Percentiles rank a stretch among this genome's conserved stretches.
Evolutionary conservation across 495 filamentous ascomycete genomes (phyloP).

Genomic region (Annulohypoxylon maeteangense): DNA sequence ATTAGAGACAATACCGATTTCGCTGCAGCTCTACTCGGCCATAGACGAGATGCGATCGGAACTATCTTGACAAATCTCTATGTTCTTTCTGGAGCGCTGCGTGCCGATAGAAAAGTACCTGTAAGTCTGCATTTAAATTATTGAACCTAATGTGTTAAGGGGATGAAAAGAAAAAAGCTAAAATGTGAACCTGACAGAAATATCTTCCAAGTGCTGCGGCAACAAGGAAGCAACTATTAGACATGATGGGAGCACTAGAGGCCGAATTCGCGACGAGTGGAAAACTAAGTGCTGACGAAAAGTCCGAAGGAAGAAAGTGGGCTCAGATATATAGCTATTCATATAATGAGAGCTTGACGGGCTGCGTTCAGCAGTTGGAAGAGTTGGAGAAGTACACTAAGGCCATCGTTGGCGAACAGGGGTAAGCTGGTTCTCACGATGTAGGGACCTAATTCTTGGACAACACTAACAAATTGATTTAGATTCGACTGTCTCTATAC

Average conservation of each 20-base stretch:
- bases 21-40: slow-evolving; percentile 55
- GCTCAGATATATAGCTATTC: slow-evolving; percentile 51
- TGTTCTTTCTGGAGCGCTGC: slow-evolving; percentile 63
- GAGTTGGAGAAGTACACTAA: slow-evolving; percentile 64
- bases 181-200: slow-evolving; percentile 29
- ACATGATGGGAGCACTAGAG: slow-evolving; percentile 61
- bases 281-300: slow-evolving; percentile 35
- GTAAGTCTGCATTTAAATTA: slow-evolving; percentile 30
- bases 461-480: slow-evolving; percentile 3
- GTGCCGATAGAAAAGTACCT: slow-evolving; percentile 61
- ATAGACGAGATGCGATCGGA: slow-evolving; percentile 65
- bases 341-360: slow-evolving; percentile 64
- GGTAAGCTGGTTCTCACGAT: slow-evolving; percentile 43
- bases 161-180: background rate
- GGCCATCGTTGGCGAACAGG: slow-evolving; percentile 64
- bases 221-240: slow-evolving; percentile 61
- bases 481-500: slow-evolving; percentile 38
- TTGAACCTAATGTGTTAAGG: background rate
- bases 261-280: slow-evolving; percentile 50
- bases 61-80: slow-evolving; percentile 68
- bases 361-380: slow-evolving; percentile 65
- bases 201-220: slow-evolving; percentile 66
- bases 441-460: background rate
- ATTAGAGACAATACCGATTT: slow-evolving; percentile 57
- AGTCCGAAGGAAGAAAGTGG: slow-evolving; percentile 44